A percentile compares a stretch with the other conserved stretches of the same genome.
Evolutionary conservation across 176 grass and related monocot species (phyloP).

Genomic region (Avena sativa): DNA sequence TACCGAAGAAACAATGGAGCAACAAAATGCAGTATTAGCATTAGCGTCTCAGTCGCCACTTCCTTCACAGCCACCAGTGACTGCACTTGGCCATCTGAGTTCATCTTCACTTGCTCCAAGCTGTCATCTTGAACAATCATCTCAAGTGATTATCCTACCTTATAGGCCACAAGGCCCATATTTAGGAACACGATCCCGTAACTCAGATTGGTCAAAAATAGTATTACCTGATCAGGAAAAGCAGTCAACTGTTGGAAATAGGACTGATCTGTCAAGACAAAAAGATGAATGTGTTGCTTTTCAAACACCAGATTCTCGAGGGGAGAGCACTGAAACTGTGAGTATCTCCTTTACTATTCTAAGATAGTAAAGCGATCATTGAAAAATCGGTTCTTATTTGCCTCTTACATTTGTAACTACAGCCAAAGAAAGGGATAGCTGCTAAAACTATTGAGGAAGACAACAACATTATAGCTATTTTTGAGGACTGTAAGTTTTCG

Average conservation of each 20-base stretch:
- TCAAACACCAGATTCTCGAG: not conserved
- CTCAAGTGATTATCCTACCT: not conserved
- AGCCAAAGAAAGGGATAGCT: conserved; percentile 1
- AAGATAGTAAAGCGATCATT: not conserved
- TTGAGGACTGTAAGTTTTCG: conserved; percentile 36
- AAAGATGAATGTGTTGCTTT: conserved; percentile 1
- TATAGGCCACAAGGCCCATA: not conserved
- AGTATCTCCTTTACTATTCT: conserved; percentile 31
- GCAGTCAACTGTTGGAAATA: conserved; percentile 27
- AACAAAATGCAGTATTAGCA: conserved; percentile 37
- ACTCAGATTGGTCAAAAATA: not conserved
- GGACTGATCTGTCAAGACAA: not conserved
- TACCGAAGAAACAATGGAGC: conserved; percentile 18
- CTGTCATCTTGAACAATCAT: conserved; percentile 12
- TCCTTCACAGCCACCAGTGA: conserved; percentile 17
- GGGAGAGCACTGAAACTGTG: conserved; percentile 4
- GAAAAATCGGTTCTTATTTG: not conserved
- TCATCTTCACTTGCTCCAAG: conserved; percentile 20
- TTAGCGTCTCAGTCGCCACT: not conserved
- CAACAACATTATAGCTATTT: not conserved
- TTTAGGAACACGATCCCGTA: not conserved
- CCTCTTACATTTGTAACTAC: conserved; percentile 2
- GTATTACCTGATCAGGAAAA: conserved; percentile 24
- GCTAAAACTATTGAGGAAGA: conserved; percentile 16
- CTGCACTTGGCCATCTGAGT: conserved; percentile 35